Conservation (phyloP, 2,329 filamentous ascomycete species). For the Clonostachys chloroleuca region DNA sequence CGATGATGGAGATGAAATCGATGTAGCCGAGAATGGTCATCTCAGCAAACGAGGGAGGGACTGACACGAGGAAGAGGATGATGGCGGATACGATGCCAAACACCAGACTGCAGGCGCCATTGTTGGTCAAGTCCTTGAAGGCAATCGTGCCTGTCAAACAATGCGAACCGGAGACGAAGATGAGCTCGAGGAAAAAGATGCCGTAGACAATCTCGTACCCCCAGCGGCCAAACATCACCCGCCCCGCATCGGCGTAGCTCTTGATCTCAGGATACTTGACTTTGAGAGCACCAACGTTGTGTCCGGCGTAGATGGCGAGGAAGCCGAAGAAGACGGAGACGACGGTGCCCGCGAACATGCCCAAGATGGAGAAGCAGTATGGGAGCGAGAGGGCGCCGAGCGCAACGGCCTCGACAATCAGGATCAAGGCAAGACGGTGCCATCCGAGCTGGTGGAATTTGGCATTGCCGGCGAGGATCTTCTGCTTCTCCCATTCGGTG, state of each 20-base stretch:
- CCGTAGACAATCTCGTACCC: slow-evolving; percentile 59
- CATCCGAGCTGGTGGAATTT: slow-evolving; percentile 50
- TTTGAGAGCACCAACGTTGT: slow-evolving; percentile 43
- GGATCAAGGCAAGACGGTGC: slow-evolving; percentile 50
- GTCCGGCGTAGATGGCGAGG: slow-evolving; percentile 41
- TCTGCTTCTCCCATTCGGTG: slow-evolving; percentile 25
- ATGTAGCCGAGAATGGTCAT: slow-evolving; percentile 45
- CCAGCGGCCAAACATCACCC: slow-evolving; percentile 53
- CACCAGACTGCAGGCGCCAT: slow-evolving; percentile 41
- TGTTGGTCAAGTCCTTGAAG: slow-evolving; percentile 58
- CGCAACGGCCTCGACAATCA: slow-evolving; percentile 53
- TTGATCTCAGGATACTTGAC: slow-evolving; percentile 50
- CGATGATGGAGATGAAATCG: slow-evolving; percentile 57
- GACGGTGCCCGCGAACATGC: slow-evolving; percentile 44
- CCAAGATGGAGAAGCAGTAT: slow-evolving; percentile 44
- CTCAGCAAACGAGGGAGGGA: slow-evolving; percentile 43
- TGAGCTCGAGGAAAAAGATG: slow-evolving; percentile 58
- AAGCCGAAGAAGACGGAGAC: slow-evolving; percentile 35
- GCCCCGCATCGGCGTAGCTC: slow-evolving; percentile 65
- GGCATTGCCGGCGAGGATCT: slow-evolving; percentile 35
- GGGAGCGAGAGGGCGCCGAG: slow-evolving; percentile 50
- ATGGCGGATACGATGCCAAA: slow-evolving; percentile 41
- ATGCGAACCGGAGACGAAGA: slow-evolving; percentile 70
- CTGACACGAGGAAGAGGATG: slow-evolving; percentile 36
- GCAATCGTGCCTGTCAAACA: slow-evolving; percentile 66